Base-by-base conservation (phyloP, 805 yeast species). In the Metschnikowia amazonensis region DNA sequence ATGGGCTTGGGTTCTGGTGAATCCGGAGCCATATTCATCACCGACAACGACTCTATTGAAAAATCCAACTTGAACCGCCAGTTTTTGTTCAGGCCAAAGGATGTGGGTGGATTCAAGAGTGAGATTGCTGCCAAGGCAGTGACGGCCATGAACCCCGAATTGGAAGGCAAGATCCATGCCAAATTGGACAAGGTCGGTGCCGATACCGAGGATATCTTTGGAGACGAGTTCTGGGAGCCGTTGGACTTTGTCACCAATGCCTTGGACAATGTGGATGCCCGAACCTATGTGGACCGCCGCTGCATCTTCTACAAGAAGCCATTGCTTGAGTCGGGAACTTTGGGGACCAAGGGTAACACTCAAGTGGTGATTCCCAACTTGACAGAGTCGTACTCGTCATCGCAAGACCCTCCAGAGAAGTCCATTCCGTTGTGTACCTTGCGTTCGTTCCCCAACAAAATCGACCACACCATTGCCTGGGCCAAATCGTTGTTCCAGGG, bases 381-480 rank as follows among this genome's bases (percentile, higher is more conserved):
- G 62, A 94, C 99, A 1, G 99, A 94, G 70, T 86, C 96, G 4
- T 94, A 94, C 68, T 87, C 97, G 3, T 86, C 97, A 1, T 87
- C 96, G 10, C 95, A 89, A 65, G 99, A 94, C 69, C 99, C 99
- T 36, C 99, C 99, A 31, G 99, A 94, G 73, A 89, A 89, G 69
- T 82, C 96, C 3, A 90, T 94, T 60, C 99, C 99, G 27, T 76
- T 94, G 60, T 94, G 99, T 77, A 94, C 99, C 2, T 76, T 94
- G 63, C 83, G 98, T 69, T 87, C 96, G 3, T 94, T 94, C 84
- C 99, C 99, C 46, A 87, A 89, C 68, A 92, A 92, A 69, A 94
- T 94, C 59, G 99, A 94, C 64, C 99, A 94, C 63, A 94, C 99
- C 1, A 94, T 94, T 69, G 98, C 99, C 5, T 94, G 99, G 99